Evolutionary conservation across 2,329 filamentous ascomycete genomes (phyloP), one percentile per base, ranked within the genome.

Genomic region (Fonsecaea multimorphosa): DNA sequence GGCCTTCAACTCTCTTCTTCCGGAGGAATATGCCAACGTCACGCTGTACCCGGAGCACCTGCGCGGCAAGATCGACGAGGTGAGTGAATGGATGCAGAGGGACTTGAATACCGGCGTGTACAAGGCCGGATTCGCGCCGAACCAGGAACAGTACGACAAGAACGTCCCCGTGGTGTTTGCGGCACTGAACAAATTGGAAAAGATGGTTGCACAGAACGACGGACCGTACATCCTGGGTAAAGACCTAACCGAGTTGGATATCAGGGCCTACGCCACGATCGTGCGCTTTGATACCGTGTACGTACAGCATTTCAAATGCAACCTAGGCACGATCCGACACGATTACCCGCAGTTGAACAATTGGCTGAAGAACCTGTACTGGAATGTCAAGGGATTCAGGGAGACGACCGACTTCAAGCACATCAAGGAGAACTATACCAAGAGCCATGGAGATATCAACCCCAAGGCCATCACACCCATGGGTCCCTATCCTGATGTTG

Each of bases 371-470:
- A 80, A 80, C 36, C 72, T 87, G 73, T 89, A 88, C 76, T 87
- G 84, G 81, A 82, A 84, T 64, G 79, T 84, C 1, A 57, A 61
- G 36, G 85, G 82, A 0, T 87, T 86, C 67, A 81, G 74, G 64
- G 84, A 86, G 70, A 87, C 84, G 16, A 90, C 87, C 0, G 79
- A 90, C 67, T 90, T 90, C 69, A 83, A 77, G 67, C 87, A 90
- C 71, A 90, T 90, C 73, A 90, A 90, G 76, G 87, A 90, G 74
- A 89, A 87, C 77, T 85, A 86, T 67, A 85, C 86, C 12, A 89
- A 89, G 76, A 85, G 82, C 63, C 86, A 89, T 71, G 71, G 70
- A 3, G 83, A 84, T 66, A 84, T 89, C 65, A 89, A 89, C 69
- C 87, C 86, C 0, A 80, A 81, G 49, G 83, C 81, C 1, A 89